A percentile compares a stretch with the other conserved stretches of the same genome.
phyloP scores from a whole-genome alignment of 805 yeast genomes.

The Kodamaea restingae region DNA sequence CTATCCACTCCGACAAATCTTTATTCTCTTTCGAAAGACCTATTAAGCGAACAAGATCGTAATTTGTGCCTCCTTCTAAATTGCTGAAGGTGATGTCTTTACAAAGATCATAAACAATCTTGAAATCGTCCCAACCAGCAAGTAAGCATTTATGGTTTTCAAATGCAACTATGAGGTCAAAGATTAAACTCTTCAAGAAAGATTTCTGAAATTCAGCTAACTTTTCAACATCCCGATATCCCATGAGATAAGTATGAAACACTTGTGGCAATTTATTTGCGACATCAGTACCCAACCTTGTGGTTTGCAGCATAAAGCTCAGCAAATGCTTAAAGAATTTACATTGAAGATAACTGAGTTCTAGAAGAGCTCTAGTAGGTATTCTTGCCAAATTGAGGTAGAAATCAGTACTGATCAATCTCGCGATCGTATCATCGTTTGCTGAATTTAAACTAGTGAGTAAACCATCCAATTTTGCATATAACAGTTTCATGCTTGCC shows the following conservation, averaged over 20 bases:
- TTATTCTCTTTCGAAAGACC: not conserved
- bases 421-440: not conserved
- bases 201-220: constrained; percentile 1
- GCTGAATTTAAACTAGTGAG: constrained; percentile 1
- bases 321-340: constrained; percentile 5
- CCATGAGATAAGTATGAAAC: not conserved
- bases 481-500: not conserved
- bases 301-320: constrained; percentile 1
- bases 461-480: not conserved
- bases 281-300: not conserved
- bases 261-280: not conserved
- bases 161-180: not conserved
- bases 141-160: not conserved
- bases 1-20: constrained; percentile 1
- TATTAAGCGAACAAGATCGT: constrained; percentile 1
- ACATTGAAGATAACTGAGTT: constrained; percentile 4
- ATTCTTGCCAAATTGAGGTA: constrained; percentile 3
- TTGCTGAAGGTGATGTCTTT: not conserved
- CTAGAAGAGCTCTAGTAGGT: not conserved
- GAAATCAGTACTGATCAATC: constrained; percentile 1
- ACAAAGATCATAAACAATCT: not conserved
- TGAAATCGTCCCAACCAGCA: not conserved
- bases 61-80: not conserved
- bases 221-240: not conserved
- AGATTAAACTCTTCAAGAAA: constrained; percentile 1